Conservation (phyloP, 2,329 filamentous ascomycete species). For the Neopestalotiopsis sp. region DNA sequence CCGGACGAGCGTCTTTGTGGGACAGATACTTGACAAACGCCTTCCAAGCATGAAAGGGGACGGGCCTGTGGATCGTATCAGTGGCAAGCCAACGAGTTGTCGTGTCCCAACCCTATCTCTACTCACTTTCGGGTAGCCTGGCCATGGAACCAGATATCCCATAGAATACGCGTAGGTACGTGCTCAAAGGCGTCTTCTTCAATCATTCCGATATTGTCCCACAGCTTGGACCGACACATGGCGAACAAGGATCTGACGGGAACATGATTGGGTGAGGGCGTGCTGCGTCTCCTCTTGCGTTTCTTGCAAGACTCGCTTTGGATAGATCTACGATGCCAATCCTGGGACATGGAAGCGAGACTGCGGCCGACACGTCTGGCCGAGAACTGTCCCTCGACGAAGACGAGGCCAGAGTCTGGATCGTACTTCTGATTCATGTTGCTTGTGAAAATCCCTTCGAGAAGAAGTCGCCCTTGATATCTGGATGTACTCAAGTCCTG, state of each 20-base stretch:
- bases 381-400: background rate
- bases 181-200: conserved; percentile 6
- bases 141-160: conserved; percentile 8
- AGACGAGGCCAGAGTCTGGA: conserved; percentile 10
- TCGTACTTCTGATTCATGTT: background rate
- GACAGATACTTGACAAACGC: background rate
- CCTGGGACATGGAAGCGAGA: background rate
- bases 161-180: conserved; percentile 6
- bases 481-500: too few species aligned
- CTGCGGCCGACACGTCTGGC: background rate
- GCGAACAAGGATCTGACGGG: background rate
- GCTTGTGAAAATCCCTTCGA: too few species aligned
- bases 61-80: background rate
- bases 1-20: background rate
- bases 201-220: conserved; percentile 1
- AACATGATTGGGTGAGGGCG: background rate
- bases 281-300: background rate
- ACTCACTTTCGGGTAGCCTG: background rate
- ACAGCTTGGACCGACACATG: background rate
- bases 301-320: background rate
- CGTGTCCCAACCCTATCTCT: background rate
- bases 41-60: conserved; percentile 16
- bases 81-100: background rate
- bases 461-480: too few species aligned
- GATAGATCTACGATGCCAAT: background rate